These are phyloP conservation scores for Clarkia xantiana DNA, from an alignment of 345 rosid species.

Conservation along the genomic window DNA sequence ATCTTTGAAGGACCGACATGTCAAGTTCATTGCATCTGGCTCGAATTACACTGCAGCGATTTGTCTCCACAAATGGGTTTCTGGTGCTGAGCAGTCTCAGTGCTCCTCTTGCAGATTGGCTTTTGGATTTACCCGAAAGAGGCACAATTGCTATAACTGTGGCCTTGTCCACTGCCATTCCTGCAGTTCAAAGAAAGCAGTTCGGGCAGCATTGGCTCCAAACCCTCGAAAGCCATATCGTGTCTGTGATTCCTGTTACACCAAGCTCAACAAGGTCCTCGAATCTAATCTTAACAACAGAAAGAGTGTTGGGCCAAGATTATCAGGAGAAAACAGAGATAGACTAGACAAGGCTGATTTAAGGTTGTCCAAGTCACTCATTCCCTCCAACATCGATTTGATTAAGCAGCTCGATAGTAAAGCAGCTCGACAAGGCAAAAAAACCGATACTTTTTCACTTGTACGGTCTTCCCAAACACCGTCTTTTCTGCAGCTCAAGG, in stretches of 20 bases:
- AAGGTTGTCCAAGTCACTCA: conserved; percentile 50
- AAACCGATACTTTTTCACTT: conserved; percentile 58
- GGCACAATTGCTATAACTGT: conserved; percentile 94
- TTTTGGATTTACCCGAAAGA: conserved; percentile 82
- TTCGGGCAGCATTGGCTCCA: conserved; percentile 75
- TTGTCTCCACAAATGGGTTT: conserved; percentile 90
- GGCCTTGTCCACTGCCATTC: conserved; percentile 97
- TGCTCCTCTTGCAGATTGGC: conserved; percentile 90
- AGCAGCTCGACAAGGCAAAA: conserved; percentile 88
- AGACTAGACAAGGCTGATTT: conserved; percentile 75
- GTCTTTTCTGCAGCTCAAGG: conserved; percentile 68
- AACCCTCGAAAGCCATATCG: conserved; percentile 80
- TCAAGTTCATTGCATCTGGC: conserved; percentile 74
- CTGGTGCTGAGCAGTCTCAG: conserved; percentile 84
- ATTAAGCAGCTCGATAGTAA: conserved; percentile 87
- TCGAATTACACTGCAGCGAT: conserved; percentile 74
- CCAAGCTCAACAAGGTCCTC: conserved; percentile 55
- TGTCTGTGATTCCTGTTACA: conserved; percentile 80
- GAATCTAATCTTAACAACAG: conserved; percentile 45
- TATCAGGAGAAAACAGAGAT: conserved; percentile 88
- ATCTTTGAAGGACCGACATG: conserved; percentile 79
- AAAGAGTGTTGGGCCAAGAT: conserved; percentile 58
- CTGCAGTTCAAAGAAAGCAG: conserved; percentile 77
- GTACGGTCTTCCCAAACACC: conserved; percentile 65
- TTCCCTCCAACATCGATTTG: conserved; percentile 71